Evolutionary conservation across 1,284 basidiomycete genomes (phyloP).

Genomic region (Sanghuangporus sanghuang): DNA sequence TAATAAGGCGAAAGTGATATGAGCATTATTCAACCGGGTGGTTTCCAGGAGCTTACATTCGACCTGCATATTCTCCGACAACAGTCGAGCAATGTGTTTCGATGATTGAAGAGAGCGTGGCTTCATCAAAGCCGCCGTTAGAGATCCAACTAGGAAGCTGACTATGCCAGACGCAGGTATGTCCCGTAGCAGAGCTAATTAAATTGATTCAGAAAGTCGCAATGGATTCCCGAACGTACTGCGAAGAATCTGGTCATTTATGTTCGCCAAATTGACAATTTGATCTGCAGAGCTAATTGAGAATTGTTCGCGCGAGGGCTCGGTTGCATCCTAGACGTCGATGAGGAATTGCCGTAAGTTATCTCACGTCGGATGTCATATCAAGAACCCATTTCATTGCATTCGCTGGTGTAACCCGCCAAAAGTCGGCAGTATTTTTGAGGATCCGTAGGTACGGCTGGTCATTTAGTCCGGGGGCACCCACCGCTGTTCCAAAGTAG

Average conservation of each 20-base stretch:
- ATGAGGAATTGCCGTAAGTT: neutral
- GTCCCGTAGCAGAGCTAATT: slow-evolving; percentile 1
- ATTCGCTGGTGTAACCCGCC: slow-evolving; percentile 33
- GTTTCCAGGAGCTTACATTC: slow-evolving; percentile 10
- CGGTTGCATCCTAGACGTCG: slow-evolving; percentile 11
- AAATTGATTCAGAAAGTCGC: neutral
- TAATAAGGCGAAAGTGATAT: neutral
- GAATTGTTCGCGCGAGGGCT: slow-evolving; percentile 25
- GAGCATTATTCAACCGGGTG: neutral
- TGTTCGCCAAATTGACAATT: slow-evolving; percentile 25
- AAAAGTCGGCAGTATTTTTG: slow-evolving; percentile 27
- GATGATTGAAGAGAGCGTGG: slow-evolving; percentile 19
- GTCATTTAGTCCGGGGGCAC: slow-evolving; percentile 23
- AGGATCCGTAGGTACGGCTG: slow-evolving; percentile 22
- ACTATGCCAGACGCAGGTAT: slow-evolving; percentile 22
- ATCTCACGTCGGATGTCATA: neutral
- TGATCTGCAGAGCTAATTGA: slow-evolving; percentile 24
- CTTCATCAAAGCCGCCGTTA: slow-evolving; percentile 18
- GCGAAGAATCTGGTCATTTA: slow-evolving; percentile 19
- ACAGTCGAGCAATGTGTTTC: slow-evolving; percentile 21
- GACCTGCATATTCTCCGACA: slow-evolving; percentile 19
- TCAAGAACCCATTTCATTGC: slow-evolving; percentile 33
- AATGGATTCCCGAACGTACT: neutral
- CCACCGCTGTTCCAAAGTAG: slow-evolving; percentile 24
- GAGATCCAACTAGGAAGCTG: slow-evolving; percentile 25